Evolutionary conservation across 768 basidiomycete genomes (phyloP), one percentile per base, ranked within the genome.

Genomic region (Naematelia aurantialba): DNA sequence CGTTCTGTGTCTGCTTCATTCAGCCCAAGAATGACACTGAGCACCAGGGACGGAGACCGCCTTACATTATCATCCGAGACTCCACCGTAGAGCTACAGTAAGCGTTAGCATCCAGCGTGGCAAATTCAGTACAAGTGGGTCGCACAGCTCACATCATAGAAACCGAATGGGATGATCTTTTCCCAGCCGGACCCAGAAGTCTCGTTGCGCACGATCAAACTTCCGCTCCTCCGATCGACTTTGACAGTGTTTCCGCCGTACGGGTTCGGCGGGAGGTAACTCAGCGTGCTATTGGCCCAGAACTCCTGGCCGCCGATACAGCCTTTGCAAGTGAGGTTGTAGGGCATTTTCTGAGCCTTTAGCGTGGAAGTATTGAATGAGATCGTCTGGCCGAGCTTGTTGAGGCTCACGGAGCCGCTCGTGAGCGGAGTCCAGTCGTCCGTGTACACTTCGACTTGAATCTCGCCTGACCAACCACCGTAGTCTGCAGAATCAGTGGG

Each of bases 131-230:
- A 45, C 49, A 51, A 39, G 1, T 11, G n/a, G 42, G 61, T 52
- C 45, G 78, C 82, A 86, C 87, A 78, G 85, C 80, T 75, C 80
- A 59, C 79, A 83, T 84, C 44, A 89, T 79, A 50, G 81, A 80
- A 53, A 85, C 77, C 42, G 87, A 78, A 3, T 0, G 89, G 87
- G 58, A 89, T 74, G 13, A 85, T 73, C 0, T 81, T 76, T 59
- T 79, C 67, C 62, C 67, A 72, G 67, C 55, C 55, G 26, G 39
- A 14, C 11, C 22, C 27, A n/a, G n/a, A n/a, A n/a, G n/a, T n/a
- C 24, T n/a, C n/a, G 21, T 58, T n/a, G 29, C 26, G 17, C 39
- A 70, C 72, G 25, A 70, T 62, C 5, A 68, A 45, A 0, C 58
- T 60, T 4, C 73, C 72, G 1, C 65, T 73, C 22, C 67, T 52